A percentile compares a stretch with the other conserved stretches of the same genome.
Conservation (phyloP, 768 basidiomycete genomes). For the Mycena alexandri region DNA sequence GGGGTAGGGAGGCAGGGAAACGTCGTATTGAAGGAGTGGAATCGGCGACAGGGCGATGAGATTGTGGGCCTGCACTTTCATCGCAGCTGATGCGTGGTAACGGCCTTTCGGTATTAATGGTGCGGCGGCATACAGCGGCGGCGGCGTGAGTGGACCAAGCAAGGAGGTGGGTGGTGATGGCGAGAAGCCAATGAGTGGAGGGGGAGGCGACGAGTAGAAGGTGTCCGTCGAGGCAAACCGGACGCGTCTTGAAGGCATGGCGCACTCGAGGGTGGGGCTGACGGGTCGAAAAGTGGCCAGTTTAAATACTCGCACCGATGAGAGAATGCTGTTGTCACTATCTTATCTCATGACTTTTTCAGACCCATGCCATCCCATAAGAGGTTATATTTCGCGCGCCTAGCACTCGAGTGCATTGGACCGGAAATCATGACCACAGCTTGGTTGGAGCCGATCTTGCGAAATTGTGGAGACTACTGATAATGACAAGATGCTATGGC, state of each 20-base stretch:
- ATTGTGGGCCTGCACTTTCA: constrained; percentile 27
- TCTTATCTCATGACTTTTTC: neutral
- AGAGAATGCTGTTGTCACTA: constrained; percentile 7
- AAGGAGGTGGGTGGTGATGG: constrained; percentile 26
- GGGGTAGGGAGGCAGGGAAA: constrained; percentile 23
- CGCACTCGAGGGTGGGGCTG: constrained; percentile 25
- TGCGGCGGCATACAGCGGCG: constrained; percentile 24
- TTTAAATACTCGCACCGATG: constrained; percentile 25
- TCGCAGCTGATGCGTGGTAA: constrained; percentile 17
- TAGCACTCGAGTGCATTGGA: constrained; percentile 4
- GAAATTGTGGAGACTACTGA: constrained; percentile 15
- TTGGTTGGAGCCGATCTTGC: constrained; percentile 9
- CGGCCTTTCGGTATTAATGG: constrained; percentile 23
- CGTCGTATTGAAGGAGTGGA: constrained; percentile 26
- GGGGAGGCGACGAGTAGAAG: constrained; percentile 26
- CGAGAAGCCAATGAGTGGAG: constrained; percentile 25
- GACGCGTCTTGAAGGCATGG: constrained; percentile 25
- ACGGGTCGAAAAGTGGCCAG: constrained; percentile 22
- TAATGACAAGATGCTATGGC: constrained; percentile 16
- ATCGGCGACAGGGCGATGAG: constrained; percentile 23
- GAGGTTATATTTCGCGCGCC: constrained; percentile 11
- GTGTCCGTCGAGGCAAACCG: constrained; percentile 26
- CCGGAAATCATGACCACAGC: too few species aligned
- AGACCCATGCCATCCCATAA: constrained; percentile 22
- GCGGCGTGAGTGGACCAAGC: constrained; percentile 24